Evolutionary conservation across 108 stramenopile genomes (phyloP).

Genomic region (Chaetoceros tenuissimus): DNA sequence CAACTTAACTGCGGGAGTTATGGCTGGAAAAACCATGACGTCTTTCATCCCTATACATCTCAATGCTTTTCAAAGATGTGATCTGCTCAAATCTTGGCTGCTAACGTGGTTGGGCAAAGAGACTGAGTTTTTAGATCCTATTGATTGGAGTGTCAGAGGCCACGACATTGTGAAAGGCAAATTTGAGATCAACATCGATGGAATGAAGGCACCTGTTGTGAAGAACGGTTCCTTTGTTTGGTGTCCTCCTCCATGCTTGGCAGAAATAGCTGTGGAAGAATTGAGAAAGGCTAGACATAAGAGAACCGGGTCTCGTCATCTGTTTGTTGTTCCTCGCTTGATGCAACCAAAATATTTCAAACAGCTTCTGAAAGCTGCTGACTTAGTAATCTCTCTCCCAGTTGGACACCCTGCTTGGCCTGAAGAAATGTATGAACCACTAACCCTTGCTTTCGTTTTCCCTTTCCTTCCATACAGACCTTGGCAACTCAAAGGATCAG

Average conservation of each 20-base stretch:
- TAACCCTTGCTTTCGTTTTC: constrained; percentile 3
- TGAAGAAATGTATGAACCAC: constrained; percentile 1
- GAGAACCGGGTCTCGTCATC: constrained; percentile 1
- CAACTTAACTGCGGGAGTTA: not conserved
- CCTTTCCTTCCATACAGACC: constrained; percentile 4
- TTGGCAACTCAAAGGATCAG: constrained; percentile 9
- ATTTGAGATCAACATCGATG: not conserved
- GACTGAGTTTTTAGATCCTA: not conserved
- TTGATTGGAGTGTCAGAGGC: not conserved
- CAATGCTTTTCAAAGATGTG: not conserved
- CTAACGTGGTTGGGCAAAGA: too few relatives aligned
- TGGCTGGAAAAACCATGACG: not conserved
- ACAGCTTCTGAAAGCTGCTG: constrained; percentile 1
- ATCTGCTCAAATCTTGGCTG: not conserved
- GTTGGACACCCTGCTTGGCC: constrained; percentile 3
- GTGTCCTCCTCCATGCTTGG: constrained; percentile 5
- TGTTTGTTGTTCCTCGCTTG: constrained; percentile 8
- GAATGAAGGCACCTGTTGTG: not conserved
- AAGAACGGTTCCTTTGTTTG: not conserved
- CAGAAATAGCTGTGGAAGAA: constrained; percentile 5
- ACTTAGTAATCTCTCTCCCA: constrained; percentile 4
- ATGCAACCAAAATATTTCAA: constrained; percentile 1
- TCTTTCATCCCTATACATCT: not conserved
- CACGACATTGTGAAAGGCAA: not conserved
- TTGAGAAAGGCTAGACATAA: constrained; percentile 7